Conservation (phyloP, 2,329 filamentous ascomycete genomes). For the Aureobasidium subglaciale region DNA sequence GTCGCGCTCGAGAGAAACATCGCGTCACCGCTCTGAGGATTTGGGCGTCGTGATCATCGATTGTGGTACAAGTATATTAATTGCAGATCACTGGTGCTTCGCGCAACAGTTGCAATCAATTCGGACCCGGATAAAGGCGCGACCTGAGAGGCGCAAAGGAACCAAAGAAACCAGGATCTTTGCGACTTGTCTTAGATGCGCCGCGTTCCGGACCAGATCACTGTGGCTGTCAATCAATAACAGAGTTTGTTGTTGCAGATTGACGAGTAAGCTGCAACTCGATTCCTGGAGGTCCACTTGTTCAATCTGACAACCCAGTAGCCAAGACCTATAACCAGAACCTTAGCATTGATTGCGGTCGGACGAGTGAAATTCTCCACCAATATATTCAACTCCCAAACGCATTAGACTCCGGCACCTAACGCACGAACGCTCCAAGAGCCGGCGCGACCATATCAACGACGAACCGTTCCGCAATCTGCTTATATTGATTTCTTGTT, state of each 20-base stretch:
- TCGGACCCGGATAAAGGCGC: not conserved
- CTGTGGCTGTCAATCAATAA: not conserved
- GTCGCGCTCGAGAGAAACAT: not conserved
- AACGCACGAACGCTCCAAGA: constrained; percentile 5
- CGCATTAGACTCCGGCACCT: not conserved
- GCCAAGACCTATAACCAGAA: constrained; percentile 1
- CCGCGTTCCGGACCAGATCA: constrained; percentile 1
- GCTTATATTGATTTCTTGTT: not conserved
- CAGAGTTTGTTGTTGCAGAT: constrained; percentile 1
- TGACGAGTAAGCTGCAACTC: not conserved
- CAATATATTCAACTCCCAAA: not conserved
- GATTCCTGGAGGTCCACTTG: not conserved
- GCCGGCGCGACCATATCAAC: not conserved
- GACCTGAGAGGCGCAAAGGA: not conserved
- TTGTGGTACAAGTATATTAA: constrained; percentile 7
- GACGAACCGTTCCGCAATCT: constrained; percentile 12
- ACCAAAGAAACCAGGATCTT: not conserved
- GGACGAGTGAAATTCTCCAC: not conserved
- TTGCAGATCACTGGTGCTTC: constrained; percentile 7
- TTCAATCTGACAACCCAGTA: not conserved
- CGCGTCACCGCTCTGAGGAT: not conserved
- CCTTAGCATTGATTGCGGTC: not conserved
- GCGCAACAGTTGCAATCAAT: constrained; percentile 5
- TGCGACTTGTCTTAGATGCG: not conserved
- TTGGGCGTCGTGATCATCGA: not conserved